Percentiles rank a stretch among this genome's conserved stretches.
These are phyloP conservation scores for Penicillium griseofulvum DNA, from an alignment of 2,329 filamentous ascomycete species.

Conservation along the genomic window DNA sequence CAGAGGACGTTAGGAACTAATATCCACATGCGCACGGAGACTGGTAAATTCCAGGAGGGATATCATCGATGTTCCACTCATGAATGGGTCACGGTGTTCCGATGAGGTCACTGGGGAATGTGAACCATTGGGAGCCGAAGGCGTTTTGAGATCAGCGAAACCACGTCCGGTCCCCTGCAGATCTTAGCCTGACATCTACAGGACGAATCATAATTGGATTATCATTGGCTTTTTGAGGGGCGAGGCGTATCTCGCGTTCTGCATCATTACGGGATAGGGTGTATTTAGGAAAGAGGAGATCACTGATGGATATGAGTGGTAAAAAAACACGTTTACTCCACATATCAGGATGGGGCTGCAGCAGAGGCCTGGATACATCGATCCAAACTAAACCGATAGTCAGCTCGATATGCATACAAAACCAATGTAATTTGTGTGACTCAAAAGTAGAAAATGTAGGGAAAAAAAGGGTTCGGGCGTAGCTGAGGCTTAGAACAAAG, in stretches of 20 bases:
- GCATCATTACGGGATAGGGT: constrained; percentile 7
- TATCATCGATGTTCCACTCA: constrained; percentile 14
- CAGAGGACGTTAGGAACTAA: constrained; percentile 8
- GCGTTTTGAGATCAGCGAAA: constrained; percentile 16
- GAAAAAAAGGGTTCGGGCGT: neutral
- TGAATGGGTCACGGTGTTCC: constrained; percentile 4
- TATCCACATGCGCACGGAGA: constrained; percentile 16
- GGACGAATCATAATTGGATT: constrained; percentile 16
- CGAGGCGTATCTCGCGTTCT: constrained; percentile 11
- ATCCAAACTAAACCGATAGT: neutral
- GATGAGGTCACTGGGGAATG: constrained; percentile 28
- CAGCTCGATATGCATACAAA: neutral
- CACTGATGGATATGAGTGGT: constrained; percentile 5
- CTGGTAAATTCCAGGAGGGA: constrained; percentile 8
- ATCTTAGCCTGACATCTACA: constrained; percentile 21
- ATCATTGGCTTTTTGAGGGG: constrained; percentile 1
- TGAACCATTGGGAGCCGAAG: constrained; percentile 6
- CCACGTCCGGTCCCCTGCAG: constrained; percentile 21
- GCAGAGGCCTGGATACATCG: neutral
- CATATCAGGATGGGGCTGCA: neutral
- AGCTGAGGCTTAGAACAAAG: constrained; percentile 17
- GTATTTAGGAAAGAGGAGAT: constrained; percentile 8
- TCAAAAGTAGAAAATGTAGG: neutral
- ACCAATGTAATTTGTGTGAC: neutral
- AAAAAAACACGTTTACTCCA: neutral